Base-by-base conservation (phyloP, 2,329 filamentous ascomycete species). In the Xylaria sp. region DNA sequence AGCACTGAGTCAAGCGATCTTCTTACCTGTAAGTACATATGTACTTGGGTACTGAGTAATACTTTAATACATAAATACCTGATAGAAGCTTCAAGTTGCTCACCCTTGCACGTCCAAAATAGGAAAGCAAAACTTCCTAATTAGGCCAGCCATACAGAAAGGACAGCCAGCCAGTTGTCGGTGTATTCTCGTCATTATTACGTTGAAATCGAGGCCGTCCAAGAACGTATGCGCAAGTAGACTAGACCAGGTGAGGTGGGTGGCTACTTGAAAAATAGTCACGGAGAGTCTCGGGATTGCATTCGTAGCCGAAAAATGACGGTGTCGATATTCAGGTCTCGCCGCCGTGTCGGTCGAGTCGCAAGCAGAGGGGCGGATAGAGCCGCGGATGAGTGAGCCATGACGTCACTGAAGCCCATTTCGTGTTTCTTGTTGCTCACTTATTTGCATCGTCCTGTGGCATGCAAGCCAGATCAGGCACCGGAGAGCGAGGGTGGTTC, bases 401-500 rank as follows among this genome's bases (percentile, higher is more conserved):
- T 60, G 67, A 55, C 54, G 47, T 65, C 62, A 65, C 39, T 60
- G 55, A 60, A 53, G 62, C 55, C 27, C n/a, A 19, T 30, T 19
- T 42, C 17, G 17, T 34, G 30, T 54, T n/a, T 6, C 51, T 19
- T n/a, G 51, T 34, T 54, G 27, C 27, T 54, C 6, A n/a, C 47
- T 53, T 19, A n/a, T 6, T 21, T 27, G 8, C 11, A 45, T 45
- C 4, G 11, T 11, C 12, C 17, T 45, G 12, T 17, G 14, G 17
- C 39, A 45, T 45, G 39, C 12, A 14, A 5, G 39, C 12, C 4
- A 19, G 47, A 8, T 48, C 42, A 47, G 42, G 12, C 4, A 27
- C 24, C 24, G 7, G 3, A 27, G 12, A 42, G 39, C 24, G 39
- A 42, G 39, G 11, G 12, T 42, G 39, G 39, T 42, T 42, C 39